Percentiles rank a stretch among this genome's conserved stretches.
These are phyloP conservation scores for Phytophthora idaei DNA, from an alignment of 352 stramenopile species.

Conservation along the genomic window DNA sequence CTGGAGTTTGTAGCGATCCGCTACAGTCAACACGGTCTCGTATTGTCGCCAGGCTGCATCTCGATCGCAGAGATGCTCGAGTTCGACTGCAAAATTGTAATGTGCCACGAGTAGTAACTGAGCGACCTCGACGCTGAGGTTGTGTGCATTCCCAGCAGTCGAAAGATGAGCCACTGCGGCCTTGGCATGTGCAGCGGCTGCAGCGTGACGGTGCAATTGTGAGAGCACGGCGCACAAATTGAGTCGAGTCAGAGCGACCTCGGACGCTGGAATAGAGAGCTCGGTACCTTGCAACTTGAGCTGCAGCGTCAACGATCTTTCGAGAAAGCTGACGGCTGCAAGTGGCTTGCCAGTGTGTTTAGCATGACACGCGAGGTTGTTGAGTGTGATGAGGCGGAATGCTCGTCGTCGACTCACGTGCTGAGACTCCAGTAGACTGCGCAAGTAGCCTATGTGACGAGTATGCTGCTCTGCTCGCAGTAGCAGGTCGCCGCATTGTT, in stretches of 20 bases:
- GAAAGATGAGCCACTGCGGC: constrained; percentile 44
- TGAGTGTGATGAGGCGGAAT: constrained; percentile 61
- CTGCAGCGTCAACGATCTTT: constrained; percentile 58
- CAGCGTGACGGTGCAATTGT: constrained; percentile 51
- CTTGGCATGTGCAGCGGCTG: constrained; percentile 52
- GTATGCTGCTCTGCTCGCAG: constrained; percentile 65
- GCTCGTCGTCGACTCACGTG: constrained; percentile 35
- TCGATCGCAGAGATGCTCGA: constrained; percentile 51
- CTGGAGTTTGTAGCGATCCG: constrained; percentile 24
- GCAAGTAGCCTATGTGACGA: constrained; percentile 46
- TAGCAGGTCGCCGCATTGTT: constrained; percentile 37
- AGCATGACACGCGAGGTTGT: constrained; percentile 71
- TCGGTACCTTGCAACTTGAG: constrained; percentile 27
- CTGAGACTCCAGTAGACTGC: constrained; percentile 21
- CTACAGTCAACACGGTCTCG: constrained; percentile 29
- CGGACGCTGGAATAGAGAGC: constrained; percentile 15
- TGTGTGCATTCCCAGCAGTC: not conserved
- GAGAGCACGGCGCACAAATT: constrained; percentile 72
- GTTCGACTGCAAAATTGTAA: constrained; percentile 67
- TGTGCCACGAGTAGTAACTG: constrained; percentile 54
- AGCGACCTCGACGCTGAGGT: constrained; percentile 10
- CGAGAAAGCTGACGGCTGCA: constrained; percentile 47
- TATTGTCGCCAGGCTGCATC: constrained; percentile 31
- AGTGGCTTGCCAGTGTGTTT: constrained; percentile 50
- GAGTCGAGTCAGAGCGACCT: constrained; percentile 56